Evolutionary conservation across 257 asterid species (phyloP).

Genomic region (Rhazya stricta): DNA sequence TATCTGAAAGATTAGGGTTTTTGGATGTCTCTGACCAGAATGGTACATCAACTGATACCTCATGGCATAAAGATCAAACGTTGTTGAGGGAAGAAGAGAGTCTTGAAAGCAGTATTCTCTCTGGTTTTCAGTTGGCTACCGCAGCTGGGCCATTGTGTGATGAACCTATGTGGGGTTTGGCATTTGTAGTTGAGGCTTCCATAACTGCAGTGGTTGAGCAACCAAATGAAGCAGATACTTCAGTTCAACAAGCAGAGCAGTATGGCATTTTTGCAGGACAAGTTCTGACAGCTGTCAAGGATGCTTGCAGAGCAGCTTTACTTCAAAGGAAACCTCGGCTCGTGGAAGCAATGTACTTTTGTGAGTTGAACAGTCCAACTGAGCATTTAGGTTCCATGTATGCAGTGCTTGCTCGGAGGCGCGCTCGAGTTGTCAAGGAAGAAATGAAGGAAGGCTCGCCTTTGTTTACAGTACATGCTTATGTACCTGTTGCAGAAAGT

Average conservation of each 20-base stretch:
- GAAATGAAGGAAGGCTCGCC: slow-evolving; percentile 98
- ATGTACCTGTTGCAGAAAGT: slow-evolving; percentile 90
- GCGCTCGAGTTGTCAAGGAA: slow-evolving; percentile 80
- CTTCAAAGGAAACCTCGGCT: slow-evolving; percentile 74
- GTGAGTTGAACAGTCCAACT: slow-evolving; percentile 82
- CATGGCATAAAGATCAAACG: slow-evolving; percentile 30
- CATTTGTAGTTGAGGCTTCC: slow-evolving; percentile 56
- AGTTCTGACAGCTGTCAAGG: slow-evolving; percentile 81
- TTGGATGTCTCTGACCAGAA: slow-evolving; percentile 23
- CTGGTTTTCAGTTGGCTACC: slow-evolving; percentile 93
- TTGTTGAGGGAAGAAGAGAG: slow-evolving; percentile 55
- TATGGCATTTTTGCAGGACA: slow-evolving; percentile 81
- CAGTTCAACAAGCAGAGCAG: slow-evolving; percentile 52
- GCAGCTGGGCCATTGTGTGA: slow-evolving; percentile 93
- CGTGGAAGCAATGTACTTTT: slow-evolving; percentile 79
- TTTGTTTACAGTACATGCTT: slow-evolving; percentile 75
- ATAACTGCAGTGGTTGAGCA: slow-evolving; percentile 39
- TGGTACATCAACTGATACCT: slow-evolving; percentile 28
- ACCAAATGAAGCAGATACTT: slow-evolving; percentile 33
- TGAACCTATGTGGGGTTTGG: slow-evolving; percentile 97
- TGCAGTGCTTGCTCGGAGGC: slow-evolving; percentile 77
- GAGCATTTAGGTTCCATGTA: slow-evolving; percentile 83
- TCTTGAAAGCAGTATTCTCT: slow-evolving; percentile 76
- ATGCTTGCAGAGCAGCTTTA: slow-evolving; percentile 80
- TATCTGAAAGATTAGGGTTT: slow-evolving; percentile 66